Evolutionary conservation across 306 rosid species (phyloP).

Genomic region (Malus sieversii): DNA sequence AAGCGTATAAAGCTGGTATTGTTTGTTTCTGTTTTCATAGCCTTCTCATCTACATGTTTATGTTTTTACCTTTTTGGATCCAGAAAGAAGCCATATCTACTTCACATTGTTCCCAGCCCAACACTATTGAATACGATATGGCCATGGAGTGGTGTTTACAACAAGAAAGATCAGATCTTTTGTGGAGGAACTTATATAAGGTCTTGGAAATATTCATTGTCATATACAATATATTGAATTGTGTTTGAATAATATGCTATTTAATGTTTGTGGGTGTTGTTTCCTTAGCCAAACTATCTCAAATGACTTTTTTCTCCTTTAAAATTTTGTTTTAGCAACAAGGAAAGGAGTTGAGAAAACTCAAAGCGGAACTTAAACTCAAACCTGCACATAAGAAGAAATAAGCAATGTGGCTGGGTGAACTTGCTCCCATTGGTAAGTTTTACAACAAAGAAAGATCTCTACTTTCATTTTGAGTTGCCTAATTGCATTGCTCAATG

Average conservation of each 20-base stretch:
- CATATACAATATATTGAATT: not conserved
- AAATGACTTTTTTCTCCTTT: not conserved
- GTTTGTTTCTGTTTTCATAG: not conserved
- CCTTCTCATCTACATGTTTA: not conserved
- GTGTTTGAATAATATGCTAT: not conserved
- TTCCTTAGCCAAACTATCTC: conserved; percentile 1
- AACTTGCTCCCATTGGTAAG: conserved; percentile 25
- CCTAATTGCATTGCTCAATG: not conserved
- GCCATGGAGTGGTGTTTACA: conserved; percentile 48
- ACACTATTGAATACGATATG: conserved; percentile 46
- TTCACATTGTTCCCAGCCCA: conserved; percentile 53
- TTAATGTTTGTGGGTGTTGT: conserved; percentile 4
- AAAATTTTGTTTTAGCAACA: conserved; percentile 43
- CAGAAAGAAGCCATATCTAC: conserved; percentile 55
- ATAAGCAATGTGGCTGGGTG: conserved; percentile 17
- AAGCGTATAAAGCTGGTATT: not conserved
- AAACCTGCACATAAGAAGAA: conserved; percentile 22
- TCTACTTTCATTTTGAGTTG: not conserved
- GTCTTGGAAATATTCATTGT: conserved; percentile 22
- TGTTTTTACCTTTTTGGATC: not conserved
- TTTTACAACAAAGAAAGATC: not conserved
- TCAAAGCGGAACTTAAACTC: conserved; percentile 34
- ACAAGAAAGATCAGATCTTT: conserved; percentile 37
- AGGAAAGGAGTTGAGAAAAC: conserved; percentile 47
- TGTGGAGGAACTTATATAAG: conserved; percentile 49